phyloP scores from a whole-genome alignment of 1,139 yeast species.

The Saccharomyces hybrid region DNA sequence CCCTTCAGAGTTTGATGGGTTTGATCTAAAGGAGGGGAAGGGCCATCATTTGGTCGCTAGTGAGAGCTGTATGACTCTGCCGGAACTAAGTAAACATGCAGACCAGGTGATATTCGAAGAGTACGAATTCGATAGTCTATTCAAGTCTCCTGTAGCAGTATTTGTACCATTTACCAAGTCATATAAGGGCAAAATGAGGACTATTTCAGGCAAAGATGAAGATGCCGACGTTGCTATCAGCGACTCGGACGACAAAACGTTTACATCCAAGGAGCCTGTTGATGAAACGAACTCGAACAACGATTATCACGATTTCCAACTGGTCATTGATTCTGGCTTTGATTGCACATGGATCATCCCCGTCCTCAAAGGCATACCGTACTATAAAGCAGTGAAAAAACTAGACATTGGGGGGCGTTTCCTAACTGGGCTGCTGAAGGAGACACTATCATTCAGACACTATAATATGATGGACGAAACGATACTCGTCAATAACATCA shows the following conservation, averaged over 20 bases:
- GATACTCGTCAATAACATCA: conserved; percentile 71
- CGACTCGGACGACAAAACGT: neutral
- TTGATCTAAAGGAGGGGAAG: conserved; percentile 27
- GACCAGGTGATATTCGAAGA: conserved; percentile 95
- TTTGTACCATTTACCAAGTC: conserved; percentile 46
- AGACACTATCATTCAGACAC: conserved; percentile 80
- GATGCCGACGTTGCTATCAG: conserved; percentile 8
- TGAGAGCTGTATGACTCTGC: conserved; percentile 77
- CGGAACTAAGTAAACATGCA: conserved; percentile 73
- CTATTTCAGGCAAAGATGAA: conserved; percentile 17
- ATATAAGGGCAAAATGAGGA: conserved; percentile 9
- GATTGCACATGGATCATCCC: conserved; percentile 86
- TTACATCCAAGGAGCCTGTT: neutral
- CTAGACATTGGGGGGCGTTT: conserved; percentile 71
- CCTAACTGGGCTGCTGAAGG: conserved; percentile 73
- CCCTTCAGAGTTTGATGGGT: conserved; percentile 29
- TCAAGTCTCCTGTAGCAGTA: conserved; percentile 48
- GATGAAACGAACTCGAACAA: conserved; percentile 5
- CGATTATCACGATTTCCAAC: conserved; percentile 49
- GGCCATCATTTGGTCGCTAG: conserved; percentile 33
- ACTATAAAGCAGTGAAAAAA: conserved; percentile 71
- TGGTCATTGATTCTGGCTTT: conserved; percentile 84
- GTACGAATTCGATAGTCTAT: conserved; percentile 59
- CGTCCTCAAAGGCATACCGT: conserved; percentile 66
- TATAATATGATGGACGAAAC: conserved; percentile 93